Base-by-base conservation (phyloP, 2,329 filamentous ascomycete species). In the Lasiodiplodia hormozganensis region DNA sequence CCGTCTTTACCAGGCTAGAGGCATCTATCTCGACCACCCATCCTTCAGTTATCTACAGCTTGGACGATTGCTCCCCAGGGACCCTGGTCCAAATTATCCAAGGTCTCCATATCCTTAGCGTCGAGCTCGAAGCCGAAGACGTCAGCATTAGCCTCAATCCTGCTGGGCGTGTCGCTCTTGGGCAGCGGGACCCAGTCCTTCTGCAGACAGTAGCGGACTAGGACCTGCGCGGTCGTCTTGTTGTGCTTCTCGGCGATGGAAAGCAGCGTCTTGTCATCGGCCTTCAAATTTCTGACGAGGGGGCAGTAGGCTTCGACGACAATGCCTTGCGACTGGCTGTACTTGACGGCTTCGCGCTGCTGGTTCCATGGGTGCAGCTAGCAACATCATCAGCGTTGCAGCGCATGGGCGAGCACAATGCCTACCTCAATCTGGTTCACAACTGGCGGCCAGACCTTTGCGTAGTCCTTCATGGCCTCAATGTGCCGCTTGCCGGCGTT, bases 171-270 rank as follows among this genome's bases (percentile, higher is more conserved):
- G 62, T 81, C 79, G 69, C 77, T 80, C 71, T 81, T 81, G 0
- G 79, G 79, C 2, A 81, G 73, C 2, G 79, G 75, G 14, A 79
- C 76, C 65, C 74, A 79, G 23, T 76, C 90, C 81, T 92, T 94
- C 80, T 97, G 92, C 79, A 97, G 78, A 72, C 91, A 92, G 86
- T 93, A 97, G 71, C 93, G 86, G 62, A 97, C 81, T 74, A 97
- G 79, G 11, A 97, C 82, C 83, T 97, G 94, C 11, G 92, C 90
- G 69, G 90, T 87, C 8, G 87, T 87, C 81, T 91, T 94, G 71
- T 84, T 84, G 77, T 96, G 88, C 81, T 93, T 94, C 73, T 90
- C 83, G 0, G 89, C 88, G 68, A 96, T 80, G 16, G 83, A 83
- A 69, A 86, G 84, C 38, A 96, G 82, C 14, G 86, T 87, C 70